Evolutionary conservation across 2,329 filamentous ascomycete genomes (phyloP).

Genomic region (Nothopassalora personata): DNA sequence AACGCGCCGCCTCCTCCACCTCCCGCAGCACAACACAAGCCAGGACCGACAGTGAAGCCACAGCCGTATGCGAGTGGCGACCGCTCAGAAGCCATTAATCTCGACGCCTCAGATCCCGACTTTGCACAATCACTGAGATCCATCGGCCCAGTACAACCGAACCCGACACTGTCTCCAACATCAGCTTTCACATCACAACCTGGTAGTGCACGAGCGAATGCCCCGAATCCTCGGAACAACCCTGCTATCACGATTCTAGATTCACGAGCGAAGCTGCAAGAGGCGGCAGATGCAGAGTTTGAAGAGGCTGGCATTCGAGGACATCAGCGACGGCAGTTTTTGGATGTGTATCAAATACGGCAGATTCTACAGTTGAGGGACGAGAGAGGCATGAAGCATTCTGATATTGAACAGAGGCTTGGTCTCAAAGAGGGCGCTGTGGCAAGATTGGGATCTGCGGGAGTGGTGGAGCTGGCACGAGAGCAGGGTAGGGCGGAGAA

Average conservation of each 20-base stretch:
- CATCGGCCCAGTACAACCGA: conserved; percentile 55
- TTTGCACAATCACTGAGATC: conserved; percentile 76
- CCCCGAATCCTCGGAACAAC: conserved; percentile 41
- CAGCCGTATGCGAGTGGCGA: conserved; percentile 35
- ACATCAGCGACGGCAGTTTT: conserved; percentile 39
- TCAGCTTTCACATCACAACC: conserved; percentile 45
- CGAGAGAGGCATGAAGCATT: conserved; percentile 22
- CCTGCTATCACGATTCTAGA: conserved; percentile 52
- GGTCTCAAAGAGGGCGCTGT: conserved; percentile 34
- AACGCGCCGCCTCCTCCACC: conserved; percentile 25
- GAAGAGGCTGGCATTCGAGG: conserved; percentile 39
- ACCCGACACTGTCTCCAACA: conserved; percentile 51
- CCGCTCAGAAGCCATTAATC: conserved; percentile 49
- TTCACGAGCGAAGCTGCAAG: conserved; percentile 47
- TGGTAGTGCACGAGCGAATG: conserved; percentile 29
- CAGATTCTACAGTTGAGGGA: conserved; percentile 32
- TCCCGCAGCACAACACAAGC: conserved; percentile 27
- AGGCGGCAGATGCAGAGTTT: conserved; percentile 51
- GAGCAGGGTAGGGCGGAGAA: conserved; percentile 29
- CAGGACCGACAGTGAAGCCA: conserved; percentile 40
- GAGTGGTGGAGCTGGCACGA: conserved; percentile 28
- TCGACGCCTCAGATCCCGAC: conserved; percentile 56
- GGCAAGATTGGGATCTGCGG: conserved; percentile 27
- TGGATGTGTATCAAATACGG: conserved; percentile 41
- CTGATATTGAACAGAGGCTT: conserved; percentile 31